Evolutionary conservation across 805 yeast species (phyloP).

Genomic region (Lachancea thermotolerans): DNA sequence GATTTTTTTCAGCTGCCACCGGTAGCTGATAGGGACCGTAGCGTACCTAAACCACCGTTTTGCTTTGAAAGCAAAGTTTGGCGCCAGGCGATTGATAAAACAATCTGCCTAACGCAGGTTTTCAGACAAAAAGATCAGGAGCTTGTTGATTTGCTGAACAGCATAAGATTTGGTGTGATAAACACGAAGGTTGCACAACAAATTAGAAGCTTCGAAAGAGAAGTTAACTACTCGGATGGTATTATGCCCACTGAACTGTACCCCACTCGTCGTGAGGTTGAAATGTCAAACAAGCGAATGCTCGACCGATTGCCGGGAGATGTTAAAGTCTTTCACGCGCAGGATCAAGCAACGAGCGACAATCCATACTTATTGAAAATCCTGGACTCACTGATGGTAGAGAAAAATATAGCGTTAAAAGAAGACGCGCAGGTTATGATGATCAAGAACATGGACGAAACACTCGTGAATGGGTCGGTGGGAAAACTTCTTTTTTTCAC

Average conservation of each 20-base stretch:
- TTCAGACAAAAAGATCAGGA: slow-evolving; percentile 76
- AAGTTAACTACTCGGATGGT: slow-evolving; percentile 35
- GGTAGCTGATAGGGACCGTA: slow-evolving; percentile 43
- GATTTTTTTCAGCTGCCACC: slow-evolving; percentile 97
- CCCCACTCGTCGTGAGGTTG: slow-evolving; percentile 83
- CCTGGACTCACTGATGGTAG: slow-evolving; percentile 66
- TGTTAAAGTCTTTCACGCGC: slow-evolving; percentile 38
- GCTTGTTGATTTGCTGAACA: slow-evolving; percentile 72
- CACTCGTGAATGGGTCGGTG: slow-evolving; percentile 83
- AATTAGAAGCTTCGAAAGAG: slow-evolving; percentile 14
- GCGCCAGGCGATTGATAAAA: slow-evolving; percentile 54
- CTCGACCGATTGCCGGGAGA: slow-evolving; percentile 45
- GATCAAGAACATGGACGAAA: slow-evolving; percentile 69
- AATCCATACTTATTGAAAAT: slow-evolving; percentile 24
- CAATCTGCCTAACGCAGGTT: slow-evolving; percentile 67
- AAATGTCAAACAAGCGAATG: slow-evolving; percentile 55
- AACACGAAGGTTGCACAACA: slow-evolving; percentile 26
- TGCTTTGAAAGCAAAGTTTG: slow-evolving; percentile 75
- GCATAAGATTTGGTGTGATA: slow-evolving; percentile 68
- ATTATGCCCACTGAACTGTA: slow-evolving; percentile 84
- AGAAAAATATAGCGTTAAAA: slow-evolving; percentile 54
- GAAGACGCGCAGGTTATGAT: slow-evolving; percentile 93
- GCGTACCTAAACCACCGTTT: slow-evolving; percentile 37
- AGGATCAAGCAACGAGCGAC: slow-evolving; percentile 8
- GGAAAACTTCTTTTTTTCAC: slow-evolving; percentile 56